A percentile compares a stretch with the other conserved stretches of the same genome.
These are phyloP conservation scores for Trichoderma semiorbis DNA, from an alignment of 2,329 filamentous ascomycete genomes.

Conservation along the genomic window DNA sequence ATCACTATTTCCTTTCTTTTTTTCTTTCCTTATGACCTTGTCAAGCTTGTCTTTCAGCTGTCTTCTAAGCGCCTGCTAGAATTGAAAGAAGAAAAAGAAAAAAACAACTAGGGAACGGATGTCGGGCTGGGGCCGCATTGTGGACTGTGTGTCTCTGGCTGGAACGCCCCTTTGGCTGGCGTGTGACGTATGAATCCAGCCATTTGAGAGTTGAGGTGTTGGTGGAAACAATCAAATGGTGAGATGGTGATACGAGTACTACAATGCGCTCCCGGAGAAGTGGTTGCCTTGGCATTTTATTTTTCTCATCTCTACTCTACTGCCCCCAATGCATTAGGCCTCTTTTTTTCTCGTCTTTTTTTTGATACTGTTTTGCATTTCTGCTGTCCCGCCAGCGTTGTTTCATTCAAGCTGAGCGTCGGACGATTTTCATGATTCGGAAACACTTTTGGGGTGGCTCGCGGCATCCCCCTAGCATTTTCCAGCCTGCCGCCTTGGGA, in stretches of 20 bases:
- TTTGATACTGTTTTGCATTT: neutral
- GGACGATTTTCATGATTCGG: neutral
- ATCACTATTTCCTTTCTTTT: conserved; percentile 13
- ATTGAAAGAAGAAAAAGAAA: neutral
- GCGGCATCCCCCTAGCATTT: neutral
- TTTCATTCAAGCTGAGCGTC: neutral
- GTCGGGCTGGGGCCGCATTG: neutral
- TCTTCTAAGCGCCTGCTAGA: neutral
- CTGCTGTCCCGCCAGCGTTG: neutral
- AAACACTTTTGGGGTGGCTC: neutral
- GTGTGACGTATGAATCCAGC: neutral
- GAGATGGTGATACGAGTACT: neutral
- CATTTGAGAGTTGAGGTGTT: neutral
- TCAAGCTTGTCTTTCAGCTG: neutral
- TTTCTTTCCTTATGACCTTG: too few species aligned
- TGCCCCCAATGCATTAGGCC: neutral
- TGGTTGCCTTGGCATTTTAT: neutral
- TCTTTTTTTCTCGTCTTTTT: neutral
- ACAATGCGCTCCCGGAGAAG: neutral
- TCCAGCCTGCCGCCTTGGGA: conserved; percentile 2
- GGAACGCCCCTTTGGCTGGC: neutral
- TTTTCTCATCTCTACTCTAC: too few species aligned
- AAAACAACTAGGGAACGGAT: neutral
- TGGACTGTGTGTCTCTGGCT: neutral
- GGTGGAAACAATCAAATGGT: neutral